Evolutionary conservation across 139 green algal genomes (phyloP).

Genomic region (Chlamydomonas schloesseri): DNA sequence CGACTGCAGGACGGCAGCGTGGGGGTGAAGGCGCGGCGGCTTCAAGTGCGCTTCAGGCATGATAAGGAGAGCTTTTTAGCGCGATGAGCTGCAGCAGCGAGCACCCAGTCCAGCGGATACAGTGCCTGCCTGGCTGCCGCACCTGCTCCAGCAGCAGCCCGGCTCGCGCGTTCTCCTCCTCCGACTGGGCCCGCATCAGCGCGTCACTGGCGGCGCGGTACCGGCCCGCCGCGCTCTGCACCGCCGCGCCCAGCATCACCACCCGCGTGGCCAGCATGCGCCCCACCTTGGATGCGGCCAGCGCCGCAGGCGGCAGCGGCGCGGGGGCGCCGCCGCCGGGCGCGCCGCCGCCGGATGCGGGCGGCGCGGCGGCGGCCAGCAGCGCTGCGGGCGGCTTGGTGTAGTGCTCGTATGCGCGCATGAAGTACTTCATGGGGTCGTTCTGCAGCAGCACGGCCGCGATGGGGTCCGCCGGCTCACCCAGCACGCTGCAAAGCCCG

Average conservation of each 20-base stretch:
- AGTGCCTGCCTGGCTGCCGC: too few species aligned
- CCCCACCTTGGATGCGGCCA: constrained; percentile 24
- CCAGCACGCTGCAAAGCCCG: constrained; percentile 57
- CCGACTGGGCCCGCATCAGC: constrained; percentile 85
- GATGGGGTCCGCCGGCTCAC: constrained; percentile 25
- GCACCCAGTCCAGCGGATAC: too few species aligned
- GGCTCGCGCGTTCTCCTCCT: constrained; percentile 83
- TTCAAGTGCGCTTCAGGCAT: too few species aligned
- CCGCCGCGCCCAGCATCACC: constrained; percentile 46
- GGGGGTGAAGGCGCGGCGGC: too few species aligned
- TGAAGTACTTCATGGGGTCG: constrained; percentile 72
- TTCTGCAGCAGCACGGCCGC: constrained; percentile 25
- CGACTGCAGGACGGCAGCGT: constrained; percentile 61
- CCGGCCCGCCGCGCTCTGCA: constrained; percentile 43
- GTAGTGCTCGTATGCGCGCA: constrained; percentile 68
- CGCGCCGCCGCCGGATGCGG: not conserved
- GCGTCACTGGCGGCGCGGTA: constrained; percentile 62
- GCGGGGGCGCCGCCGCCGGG: not conserved
- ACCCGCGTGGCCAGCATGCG: constrained; percentile 71
- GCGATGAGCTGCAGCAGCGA: too few species aligned
- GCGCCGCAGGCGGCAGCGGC: not conserved
- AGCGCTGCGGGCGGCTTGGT: constrained; percentile 21
- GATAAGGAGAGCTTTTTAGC: too few species aligned
- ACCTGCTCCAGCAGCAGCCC: constrained; percentile 90
- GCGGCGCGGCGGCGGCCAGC: not conserved